Percentiles rank a stretch among this genome's conserved stretches.
These are phyloP conservation scores for Posidonia oceanica DNA, from an alignment of 116 monocot genomes.

Conservation along the genomic window DNA sequence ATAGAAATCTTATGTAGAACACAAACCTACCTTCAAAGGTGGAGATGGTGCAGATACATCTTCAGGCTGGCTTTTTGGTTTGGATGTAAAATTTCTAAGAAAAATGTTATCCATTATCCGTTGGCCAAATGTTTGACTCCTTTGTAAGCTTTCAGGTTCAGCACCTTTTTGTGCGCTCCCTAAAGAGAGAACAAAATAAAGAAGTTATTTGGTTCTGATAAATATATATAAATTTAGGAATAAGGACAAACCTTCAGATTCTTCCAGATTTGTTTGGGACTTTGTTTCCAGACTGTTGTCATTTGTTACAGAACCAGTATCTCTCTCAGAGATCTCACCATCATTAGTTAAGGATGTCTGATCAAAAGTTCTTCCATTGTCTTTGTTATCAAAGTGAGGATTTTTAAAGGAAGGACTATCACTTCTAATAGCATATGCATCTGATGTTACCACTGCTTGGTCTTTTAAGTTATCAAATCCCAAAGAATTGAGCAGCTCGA, in stretches of 20 bases:
- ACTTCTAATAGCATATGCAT: constrained; percentile 17
- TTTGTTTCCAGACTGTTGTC: constrained; percentile 28
- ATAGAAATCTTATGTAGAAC: neutral
- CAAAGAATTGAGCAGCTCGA: constrained; percentile 88
- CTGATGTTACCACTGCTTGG: constrained; percentile 14
- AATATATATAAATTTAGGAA: neutral
- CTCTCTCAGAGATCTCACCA: constrained; percentile 19
- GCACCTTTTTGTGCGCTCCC: constrained; percentile 27
- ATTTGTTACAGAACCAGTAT: constrained; percentile 11
- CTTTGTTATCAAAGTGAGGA: constrained; percentile 18
- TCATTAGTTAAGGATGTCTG: constrained; percentile 18
- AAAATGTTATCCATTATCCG: constrained; percentile 91
- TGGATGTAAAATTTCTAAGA: constrained; percentile 79
- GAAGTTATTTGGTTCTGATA: too few relatives aligned
- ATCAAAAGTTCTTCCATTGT: constrained; percentile 11
- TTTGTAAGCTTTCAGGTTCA: constrained; percentile 34
- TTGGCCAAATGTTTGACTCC: constrained; percentile 81
- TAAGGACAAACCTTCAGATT: constrained; percentile 49
- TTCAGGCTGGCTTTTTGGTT: constrained; percentile 36
- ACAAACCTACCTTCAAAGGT: constrained; percentile 4
- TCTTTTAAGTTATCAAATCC: constrained; percentile 53
- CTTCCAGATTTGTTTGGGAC: constrained; percentile 21
- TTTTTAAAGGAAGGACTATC: constrained; percentile 21
- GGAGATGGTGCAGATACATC: constrained; percentile 42
- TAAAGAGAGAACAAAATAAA: neutral